These are phyloP conservation scores for Mortierella sp. DNA, from an alignment of 371 early-diverging fungal species.

Conservation along the genomic window DNA sequence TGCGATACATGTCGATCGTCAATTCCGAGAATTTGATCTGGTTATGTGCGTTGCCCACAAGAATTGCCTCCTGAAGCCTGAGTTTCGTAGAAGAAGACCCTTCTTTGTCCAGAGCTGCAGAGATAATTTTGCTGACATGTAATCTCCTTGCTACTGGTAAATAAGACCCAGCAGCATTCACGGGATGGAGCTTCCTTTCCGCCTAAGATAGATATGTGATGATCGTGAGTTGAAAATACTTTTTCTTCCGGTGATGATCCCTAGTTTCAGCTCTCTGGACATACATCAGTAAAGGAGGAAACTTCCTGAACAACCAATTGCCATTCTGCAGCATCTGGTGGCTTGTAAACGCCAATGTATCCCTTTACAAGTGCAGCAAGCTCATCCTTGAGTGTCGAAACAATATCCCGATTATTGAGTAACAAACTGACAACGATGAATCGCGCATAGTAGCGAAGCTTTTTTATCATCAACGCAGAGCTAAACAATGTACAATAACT, in stretches of 20 bases:
- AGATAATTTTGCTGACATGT: conserved; percentile 62
- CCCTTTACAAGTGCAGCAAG: conserved; percentile 87
- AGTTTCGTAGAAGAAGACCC: conserved; percentile 54
- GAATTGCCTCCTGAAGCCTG: conserved; percentile 91
- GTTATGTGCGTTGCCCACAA: conserved; percentile 92
- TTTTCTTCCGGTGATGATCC: not conserved
- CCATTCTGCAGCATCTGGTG: conserved; percentile 94
- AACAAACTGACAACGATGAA: conserved; percentile 96
- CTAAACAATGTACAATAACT: conserved; percentile 56
- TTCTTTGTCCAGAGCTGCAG: conserved; percentile 65
- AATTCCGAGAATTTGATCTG: conserved; percentile 97
- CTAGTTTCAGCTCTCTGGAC: not conserved
- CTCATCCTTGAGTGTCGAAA: conserved; percentile 84
- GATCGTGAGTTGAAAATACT: not conserved
- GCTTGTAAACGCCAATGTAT: conserved; percentile 87
- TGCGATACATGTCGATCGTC: conserved; percentile 96
- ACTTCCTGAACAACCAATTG: conserved; percentile 92
- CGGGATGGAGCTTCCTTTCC: conserved; percentile 86
- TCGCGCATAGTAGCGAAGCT: conserved; percentile 95
- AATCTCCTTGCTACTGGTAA: conserved; percentile 76
- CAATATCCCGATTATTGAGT: conserved; percentile 83
- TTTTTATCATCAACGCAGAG: conserved; percentile 93
- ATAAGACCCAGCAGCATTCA: conserved; percentile 69
- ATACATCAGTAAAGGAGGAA: conserved; percentile 85
- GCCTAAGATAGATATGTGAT: conserved; percentile 60